phyloP scores from a whole-genome alignment of 306 rosid genomes.

The Quercus dentata region DNA sequence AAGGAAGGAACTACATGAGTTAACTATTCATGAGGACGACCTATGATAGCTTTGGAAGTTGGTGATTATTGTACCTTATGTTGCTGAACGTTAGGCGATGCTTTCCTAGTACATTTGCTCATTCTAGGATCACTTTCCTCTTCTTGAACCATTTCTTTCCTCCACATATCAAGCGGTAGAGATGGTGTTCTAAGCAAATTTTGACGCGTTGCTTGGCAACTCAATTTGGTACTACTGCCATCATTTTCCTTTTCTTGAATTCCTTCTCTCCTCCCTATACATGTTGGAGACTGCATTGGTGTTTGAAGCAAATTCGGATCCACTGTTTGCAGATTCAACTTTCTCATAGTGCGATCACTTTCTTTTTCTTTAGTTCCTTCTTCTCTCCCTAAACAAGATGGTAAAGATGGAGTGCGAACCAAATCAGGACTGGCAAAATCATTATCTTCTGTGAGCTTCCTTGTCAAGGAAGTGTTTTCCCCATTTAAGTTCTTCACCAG shows the following conservation, averaged over 20 bases:
- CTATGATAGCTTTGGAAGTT: not conserved
- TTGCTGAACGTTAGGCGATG: conserved; percentile 30
- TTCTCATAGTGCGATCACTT: conserved; percentile 5
- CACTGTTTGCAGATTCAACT: conserved; percentile 27
- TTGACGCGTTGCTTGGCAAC: not conserved
- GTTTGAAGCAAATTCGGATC: conserved; percentile 28
- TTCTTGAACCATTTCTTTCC: conserved; percentile 10
- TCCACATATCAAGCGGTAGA: conserved; percentile 26
- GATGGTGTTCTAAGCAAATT: conserved; percentile 43
- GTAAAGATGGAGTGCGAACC: conserved; percentile 54
- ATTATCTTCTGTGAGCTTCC: conserved; percentile 7
- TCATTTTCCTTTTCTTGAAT: conserved; percentile 23
- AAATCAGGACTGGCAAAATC: conserved; percentile 13
- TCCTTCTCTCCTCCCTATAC: conserved; percentile 41
- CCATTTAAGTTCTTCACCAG: conserved; percentile 25
- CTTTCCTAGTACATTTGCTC: conserved; percentile 37
- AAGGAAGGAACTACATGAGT: not conserved
- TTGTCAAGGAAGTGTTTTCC: conserved; percentile 15
- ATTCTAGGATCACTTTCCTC: conserved; percentile 18
- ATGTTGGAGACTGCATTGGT: conserved; percentile 44
- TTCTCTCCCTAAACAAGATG: conserved; percentile 39
- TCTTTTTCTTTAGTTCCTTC: conserved; percentile 24
- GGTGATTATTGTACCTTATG: conserved; percentile 35
- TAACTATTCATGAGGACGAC: not conserved
- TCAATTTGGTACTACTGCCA: not conserved